These are phyloP conservation scores for Talaromyces sp. DNA, from an alignment of 2,329 filamentous ascomycete genomes.

Conservation along the genomic window DNA sequence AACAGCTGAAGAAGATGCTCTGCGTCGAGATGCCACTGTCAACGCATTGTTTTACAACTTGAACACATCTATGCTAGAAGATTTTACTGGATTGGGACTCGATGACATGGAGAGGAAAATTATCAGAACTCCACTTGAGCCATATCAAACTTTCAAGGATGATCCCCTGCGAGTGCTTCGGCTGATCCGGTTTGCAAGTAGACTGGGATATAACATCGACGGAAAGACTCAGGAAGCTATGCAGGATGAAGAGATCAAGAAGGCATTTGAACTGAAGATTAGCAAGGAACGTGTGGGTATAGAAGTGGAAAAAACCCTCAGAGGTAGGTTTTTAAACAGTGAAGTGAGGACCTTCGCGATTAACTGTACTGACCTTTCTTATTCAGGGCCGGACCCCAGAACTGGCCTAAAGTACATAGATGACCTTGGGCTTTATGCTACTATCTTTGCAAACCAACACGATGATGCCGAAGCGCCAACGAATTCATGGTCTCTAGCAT, in stretches of 20 bases:
- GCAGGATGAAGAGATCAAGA: slow-evolving; percentile 72
- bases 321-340: slow-evolving; percentile 47
- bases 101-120: slow-evolving; percentile 68
- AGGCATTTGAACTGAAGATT: slow-evolving; percentile 80
- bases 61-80: slow-evolving; percentile 73
- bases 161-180: slow-evolving; percentile 85
- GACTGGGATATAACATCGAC: slow-evolving; percentile 77
- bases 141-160: slow-evolving; percentile 89
- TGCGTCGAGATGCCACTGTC: slow-evolving; percentile 85
- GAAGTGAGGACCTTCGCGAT: background rate
- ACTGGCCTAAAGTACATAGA: slow-evolving; percentile 40
- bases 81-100: slow-evolving; percentile 73
- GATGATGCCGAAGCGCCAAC: slow-evolving; percentile 56
- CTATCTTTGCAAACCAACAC: slow-evolving; percentile 42
- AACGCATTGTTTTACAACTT: slow-evolving; percentile 97
- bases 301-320: slow-evolving; percentile 89
- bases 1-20: slow-evolving; percentile 82
- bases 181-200: slow-evolving; percentile 84
- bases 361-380: background rate
- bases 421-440: slow-evolving; percentile 36
- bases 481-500: slow-evolving; percentile 60
- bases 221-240: slow-evolving; percentile 66
- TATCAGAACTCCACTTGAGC: slow-evolving; percentile 82
- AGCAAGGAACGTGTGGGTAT: slow-evolving; percentile 83
- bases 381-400: slow-evolving; percentile 37